Base-by-base conservation (phyloP, 441 rosid genomes). In the Hypseocharis bilobata region DNA sequence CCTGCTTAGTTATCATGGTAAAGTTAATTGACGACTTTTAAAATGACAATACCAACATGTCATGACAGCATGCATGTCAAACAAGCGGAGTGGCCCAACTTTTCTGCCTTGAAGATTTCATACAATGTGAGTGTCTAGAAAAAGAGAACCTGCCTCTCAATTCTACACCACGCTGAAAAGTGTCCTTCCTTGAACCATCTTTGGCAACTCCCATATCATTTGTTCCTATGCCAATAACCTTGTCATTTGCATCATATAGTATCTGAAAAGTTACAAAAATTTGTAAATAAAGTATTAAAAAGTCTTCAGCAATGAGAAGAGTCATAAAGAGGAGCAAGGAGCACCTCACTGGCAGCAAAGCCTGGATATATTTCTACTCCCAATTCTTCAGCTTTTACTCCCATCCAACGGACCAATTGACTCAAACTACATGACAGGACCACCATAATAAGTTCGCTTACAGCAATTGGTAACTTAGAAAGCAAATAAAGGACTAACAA, bases 291-390 rank as follows among this genome's bases (percentile, higher is more conserved):
- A 27, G 19, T 25, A 56, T 51, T 28, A 29, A 57, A 16, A 0
- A 6, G 0, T 58, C 54, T 40, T 28, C 19, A 25, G 20, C 40
- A 38, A 70, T 28, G n/a, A 54, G 26, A 62, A 20, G 40, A 11
- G 65, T 58, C 66, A 67, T 32, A 63, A 59, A 73, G 25, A 3
- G n/a, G n/a, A n/a, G n/a, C n/a, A n/a, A 57, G 62, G 27, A 34
- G 68, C 52, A 92, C 98, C 96, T 92, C 98, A 74, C 88, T 77
- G 54, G 96, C 96, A 64, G 98, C 86, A 79, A 92, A 88, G 3
- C 98, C 96, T 2, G 98, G 98, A 84, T 92, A 92, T 70, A 92
- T 89, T 81, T 92, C 96, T 34, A 83, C 91, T 69, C 98, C 98
- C 67, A 83, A 70, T 79, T 92, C 98, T 83, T 92, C 94, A 57